phyloP scores from a whole-genome alignment of 1,284 basidiomycete species.

The Ceratorhiza oryzae-sativae region DNA sequence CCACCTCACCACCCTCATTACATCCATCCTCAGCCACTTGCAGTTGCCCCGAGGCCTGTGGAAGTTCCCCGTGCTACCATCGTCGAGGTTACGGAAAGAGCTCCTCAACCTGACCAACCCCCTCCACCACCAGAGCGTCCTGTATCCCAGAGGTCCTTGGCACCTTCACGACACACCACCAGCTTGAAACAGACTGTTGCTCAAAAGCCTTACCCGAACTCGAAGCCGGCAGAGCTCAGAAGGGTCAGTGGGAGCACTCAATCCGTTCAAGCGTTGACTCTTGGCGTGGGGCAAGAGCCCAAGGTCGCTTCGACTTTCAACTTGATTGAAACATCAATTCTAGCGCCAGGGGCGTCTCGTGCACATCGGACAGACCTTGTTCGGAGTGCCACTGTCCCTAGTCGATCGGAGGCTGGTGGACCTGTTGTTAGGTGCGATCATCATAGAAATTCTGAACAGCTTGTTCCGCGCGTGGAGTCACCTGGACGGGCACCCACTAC shows the following conservation, averaged over 20 bases:
- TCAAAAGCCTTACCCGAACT: conserved; percentile 2
- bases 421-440: too few species aligned
- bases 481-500: too few species aligned
- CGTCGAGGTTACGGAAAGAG: not conserved
- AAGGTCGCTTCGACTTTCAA: too few species aligned
- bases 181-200: not conserved
- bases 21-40: not conserved
- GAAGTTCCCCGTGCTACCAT: not conserved
- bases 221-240: not conserved
- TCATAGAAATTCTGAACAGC: too few species aligned
- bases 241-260: not conserved
- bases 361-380: too few species aligned
- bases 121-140: not conserved
- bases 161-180: not conserved
- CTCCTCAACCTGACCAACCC: not conserved
- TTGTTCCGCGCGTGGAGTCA: too few species aligned
- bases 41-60: not conserved
- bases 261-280: not conserved
- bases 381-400: too few species aligned
- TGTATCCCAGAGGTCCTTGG: not conserved
- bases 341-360: too few species aligned
- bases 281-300: not conserved
- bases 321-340: too few species aligned
- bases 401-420: too few species aligned
- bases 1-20: not conserved